Evolutionary conservation across 768 basidiomycete genomes (phyloP), one percentile per base, ranked within the genome.

Genomic region (Hemileccinum rubropunctum): DNA sequence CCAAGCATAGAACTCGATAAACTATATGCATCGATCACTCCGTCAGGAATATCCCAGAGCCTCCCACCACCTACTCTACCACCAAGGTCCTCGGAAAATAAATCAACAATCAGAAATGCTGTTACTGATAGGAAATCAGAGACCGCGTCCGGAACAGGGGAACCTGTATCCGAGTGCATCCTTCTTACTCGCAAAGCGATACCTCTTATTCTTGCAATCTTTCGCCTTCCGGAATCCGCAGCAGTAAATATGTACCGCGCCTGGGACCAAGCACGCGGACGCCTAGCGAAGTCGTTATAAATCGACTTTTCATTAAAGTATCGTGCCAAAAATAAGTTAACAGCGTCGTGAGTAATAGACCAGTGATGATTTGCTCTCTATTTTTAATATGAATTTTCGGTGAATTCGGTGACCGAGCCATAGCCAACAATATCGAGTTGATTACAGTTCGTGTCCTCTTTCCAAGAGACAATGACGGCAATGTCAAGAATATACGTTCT

Each of bases 181-280:
- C 64, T 85, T 20, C 71, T 89, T 8, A 72, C 72, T 13, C 75
- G 71, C 18, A 75, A 78, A 17, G 82, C 75, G 27, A 72, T 88
- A 3, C 80, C 82, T 12, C 58, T 59, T 20, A 75, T 90, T 44
- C 58, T 80, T 15, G 55, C 67, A 9, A 46, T 71, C 12, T 78
- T 86, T 42, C 66, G 64, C 11, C 66, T 87, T 23, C 71, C 77
- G 9, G 57, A 70, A 27, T 70, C 68, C 21, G 71, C 77, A 26
- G 71, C 69, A 23, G 66, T 72, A 30, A 80, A 84, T 58, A 63
- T 90, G 38, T 72, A 78, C 55, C 79, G 86, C 32, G 88, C 87
- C 5, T 63, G 88, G 12, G 81, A 82, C 51, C 88, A 91, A 63
- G 74, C 71, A 42, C 62, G 58, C 32, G 48, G 60, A 14, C 68